These are phyloP conservation scores for Pseudogymnoascus sp. DNA, from an alignment of 2,329 filamentous ascomycete species.

Conservation along the genomic window DNA sequence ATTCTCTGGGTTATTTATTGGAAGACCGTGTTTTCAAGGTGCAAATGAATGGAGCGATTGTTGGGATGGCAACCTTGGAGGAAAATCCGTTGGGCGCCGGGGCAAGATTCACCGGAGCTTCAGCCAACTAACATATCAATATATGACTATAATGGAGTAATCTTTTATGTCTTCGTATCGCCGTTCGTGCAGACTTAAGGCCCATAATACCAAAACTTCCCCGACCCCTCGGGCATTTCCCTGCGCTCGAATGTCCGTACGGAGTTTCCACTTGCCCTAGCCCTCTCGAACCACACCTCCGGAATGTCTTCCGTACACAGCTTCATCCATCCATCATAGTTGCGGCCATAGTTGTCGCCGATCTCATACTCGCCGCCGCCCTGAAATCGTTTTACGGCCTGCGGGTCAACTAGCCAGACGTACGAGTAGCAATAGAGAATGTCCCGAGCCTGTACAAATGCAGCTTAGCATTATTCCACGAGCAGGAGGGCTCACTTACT, in stretches of 20 bases:
- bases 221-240: not conserved
- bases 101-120: too few relatives aligned
- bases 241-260: not conserved
- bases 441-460: not conserved
- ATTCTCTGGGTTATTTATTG: too few relatives aligned
- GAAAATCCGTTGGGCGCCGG: too few relatives aligned
- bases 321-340: slow-evolving; percentile 2
- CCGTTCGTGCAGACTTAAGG: not conserved
- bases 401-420: not conserved
- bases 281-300: not conserved
- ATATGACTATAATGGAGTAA: too few relatives aligned
- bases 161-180: not conserved
- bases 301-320: not conserved
- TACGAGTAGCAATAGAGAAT: not conserved
- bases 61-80: too few relatives aligned
- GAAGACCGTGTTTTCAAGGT: too few relatives aligned
- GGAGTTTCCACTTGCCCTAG: not conserved
- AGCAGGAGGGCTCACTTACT: not conserved
- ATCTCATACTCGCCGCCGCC: too few relatives aligned
- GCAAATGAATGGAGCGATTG: too few relatives aligned
- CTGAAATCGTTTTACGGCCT: not conserved
- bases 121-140: too few relatives aligned
- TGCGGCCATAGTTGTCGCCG: not conserved
- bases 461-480: not conserved
- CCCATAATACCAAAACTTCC: not conserved